Percentiles rank a stretch among this genome's conserved stretches.
Evolutionary conservation across 2,329 filamentous ascomycete species (phyloP).

Genomic region (Aspergillus sojae): DNA sequence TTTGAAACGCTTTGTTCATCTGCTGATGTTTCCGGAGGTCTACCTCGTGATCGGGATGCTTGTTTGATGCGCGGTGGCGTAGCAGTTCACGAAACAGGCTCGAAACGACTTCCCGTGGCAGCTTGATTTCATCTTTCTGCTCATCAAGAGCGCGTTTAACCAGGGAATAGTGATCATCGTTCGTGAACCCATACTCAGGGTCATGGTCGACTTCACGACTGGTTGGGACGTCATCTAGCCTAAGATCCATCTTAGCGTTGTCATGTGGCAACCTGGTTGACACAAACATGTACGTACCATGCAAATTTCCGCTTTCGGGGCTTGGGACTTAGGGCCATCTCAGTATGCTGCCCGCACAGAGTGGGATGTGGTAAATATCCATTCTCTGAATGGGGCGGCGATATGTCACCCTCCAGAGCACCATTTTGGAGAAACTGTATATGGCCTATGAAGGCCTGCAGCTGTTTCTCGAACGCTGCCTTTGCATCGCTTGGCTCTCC

Average conservation of each 20-base stretch:
- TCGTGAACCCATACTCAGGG: background rate
- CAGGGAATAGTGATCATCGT: background rate
- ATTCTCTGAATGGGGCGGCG: background rate
- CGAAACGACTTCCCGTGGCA: background rate
- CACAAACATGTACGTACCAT: background rate
- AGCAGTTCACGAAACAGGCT: background rate
- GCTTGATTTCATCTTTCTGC: background rate
- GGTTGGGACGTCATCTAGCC: background rate
- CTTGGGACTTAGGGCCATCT: background rate
- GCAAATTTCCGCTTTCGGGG: background rate
- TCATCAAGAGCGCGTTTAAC: background rate
- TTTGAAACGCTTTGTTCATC: background rate
- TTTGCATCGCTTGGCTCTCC: slow-evolving; percentile 2
- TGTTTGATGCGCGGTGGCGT: background rate
- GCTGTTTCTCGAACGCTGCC: background rate
- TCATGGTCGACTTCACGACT: background rate
- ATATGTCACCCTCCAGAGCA: background rate
- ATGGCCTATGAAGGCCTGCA: background rate
- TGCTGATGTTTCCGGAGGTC: background rate
- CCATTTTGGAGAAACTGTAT: background rate
- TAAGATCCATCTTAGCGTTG: background rate
- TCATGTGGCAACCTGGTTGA: background rate
- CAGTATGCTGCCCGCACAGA: background rate
- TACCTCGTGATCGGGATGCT: background rate
- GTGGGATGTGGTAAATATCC: background rate